These are phyloP conservation scores for Clonostachys byssicola DNA, from an alignment of 2,329 filamentous ascomycete species.

Conservation along the genomic window DNA sequence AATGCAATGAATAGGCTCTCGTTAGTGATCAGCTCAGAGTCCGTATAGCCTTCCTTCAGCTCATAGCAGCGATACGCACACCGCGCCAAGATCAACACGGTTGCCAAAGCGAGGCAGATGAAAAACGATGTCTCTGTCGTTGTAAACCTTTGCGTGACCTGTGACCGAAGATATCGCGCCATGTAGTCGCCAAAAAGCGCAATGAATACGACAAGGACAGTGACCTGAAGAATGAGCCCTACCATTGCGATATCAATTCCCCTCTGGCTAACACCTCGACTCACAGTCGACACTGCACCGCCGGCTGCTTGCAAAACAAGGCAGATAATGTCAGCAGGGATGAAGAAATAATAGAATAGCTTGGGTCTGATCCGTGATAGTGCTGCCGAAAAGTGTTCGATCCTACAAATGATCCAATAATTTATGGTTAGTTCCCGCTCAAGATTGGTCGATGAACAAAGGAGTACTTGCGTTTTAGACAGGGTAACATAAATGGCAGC, in stretches of 20 bases:
- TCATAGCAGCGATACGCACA: conserved; percentile 63
- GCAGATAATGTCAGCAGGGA: conserved; percentile 49
- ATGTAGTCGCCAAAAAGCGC: conserved; percentile 42
- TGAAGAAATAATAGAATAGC: conserved; percentile 38
- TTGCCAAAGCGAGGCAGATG: conserved; percentile 43
- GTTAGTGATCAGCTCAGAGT: conserved; percentile 46
- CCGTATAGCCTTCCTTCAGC: conserved; percentile 54
- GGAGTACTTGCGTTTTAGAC: conserved; percentile 22
- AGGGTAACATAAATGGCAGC: conserved; percentile 64
- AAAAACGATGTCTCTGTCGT: conserved; percentile 38
- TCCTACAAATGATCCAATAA: conserved; percentile 14
- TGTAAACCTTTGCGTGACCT: conserved; percentile 8
- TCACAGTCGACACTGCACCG: conserved; percentile 43
- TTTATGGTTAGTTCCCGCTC: not conserved
- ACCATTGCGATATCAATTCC: conserved; percentile 32
- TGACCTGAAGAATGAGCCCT: conserved; percentile 55
- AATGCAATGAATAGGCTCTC: conserved; percentile 48
- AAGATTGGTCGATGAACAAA: not conserved
- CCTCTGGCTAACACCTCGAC: conserved; percentile 35
- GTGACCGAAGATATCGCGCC: conserved; percentile 24
- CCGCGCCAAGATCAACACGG: conserved; percentile 55
- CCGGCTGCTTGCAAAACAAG: conserved; percentile 52
- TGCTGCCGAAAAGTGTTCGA: conserved; percentile 28
- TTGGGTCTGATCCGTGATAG: conserved; percentile 34
- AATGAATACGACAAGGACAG: conserved; percentile 48